Evolutionary conservation across 2,329 filamentous ascomycete species (phyloP).

Genomic region (Apiospora malaysiana): DNA sequence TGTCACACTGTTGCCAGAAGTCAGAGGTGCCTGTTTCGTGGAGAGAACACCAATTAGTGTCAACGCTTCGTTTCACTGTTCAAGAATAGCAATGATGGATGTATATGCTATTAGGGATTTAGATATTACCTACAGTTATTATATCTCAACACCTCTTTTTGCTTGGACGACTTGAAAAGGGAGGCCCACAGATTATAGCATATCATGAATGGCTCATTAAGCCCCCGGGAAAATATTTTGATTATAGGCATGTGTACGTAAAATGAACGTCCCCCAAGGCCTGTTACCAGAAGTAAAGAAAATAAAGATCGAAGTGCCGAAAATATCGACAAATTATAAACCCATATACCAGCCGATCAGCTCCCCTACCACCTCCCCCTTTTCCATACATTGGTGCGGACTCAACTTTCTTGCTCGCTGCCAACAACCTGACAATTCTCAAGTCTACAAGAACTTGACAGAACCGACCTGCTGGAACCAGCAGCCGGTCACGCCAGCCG

Average conservation of each 20-base stretch:
- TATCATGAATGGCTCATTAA: too few relatives aligned
- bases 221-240: neutral
- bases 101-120: too few relatives aligned
- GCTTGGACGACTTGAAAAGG: too few relatives aligned
- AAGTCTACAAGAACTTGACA: conserved; percentile 22
- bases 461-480: conserved; percentile 2
- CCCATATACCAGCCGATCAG: too few relatives aligned
- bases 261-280: neutral
- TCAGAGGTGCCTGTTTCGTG: neutral
- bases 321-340: neutral
- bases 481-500: conserved; percentile 18
- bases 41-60: too few relatives aligned
- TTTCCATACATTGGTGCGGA: neutral
- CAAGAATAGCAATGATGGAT: too few relatives aligned
- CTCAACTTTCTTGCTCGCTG: too few relatives aligned
- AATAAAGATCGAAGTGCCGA: neutral
- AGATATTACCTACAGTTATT: too few relatives aligned
- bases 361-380: too few relatives aligned
- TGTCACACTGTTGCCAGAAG: neutral
- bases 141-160: too few relatives aligned
- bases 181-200: neutral
- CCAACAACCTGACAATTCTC: neutral
- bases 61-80: neutral
- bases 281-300: neutral
- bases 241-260: neutral